Percentiles rank a stretch among this genome's conserved stretches.
These are phyloP conservation scores for Penicillium sp. DNA, from an alignment of 2,329 filamentous ascomycete genomes.

Conservation along the genomic window DNA sequence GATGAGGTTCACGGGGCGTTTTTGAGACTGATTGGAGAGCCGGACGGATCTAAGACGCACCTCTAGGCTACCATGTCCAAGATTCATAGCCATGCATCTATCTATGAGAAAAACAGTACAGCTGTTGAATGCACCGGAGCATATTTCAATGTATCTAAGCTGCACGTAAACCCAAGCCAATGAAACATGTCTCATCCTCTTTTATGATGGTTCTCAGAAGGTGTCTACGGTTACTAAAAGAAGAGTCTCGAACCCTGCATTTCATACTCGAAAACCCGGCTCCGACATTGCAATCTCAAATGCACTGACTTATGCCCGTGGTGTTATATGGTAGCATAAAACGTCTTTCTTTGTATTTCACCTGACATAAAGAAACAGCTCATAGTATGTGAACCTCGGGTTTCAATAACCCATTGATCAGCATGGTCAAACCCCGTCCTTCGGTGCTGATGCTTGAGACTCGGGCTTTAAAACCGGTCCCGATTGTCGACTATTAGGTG, in stretches of 20 bases:
- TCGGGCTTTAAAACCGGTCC: not conserved
- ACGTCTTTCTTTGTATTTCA: not conserved
- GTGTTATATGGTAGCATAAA: not conserved
- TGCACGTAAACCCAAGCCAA: not conserved
- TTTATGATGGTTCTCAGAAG: not conserved
- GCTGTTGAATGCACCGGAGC: not conserved
- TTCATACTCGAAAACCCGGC: not conserved
- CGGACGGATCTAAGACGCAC: constrained; percentile 47
- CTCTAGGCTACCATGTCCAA: constrained; percentile 25
- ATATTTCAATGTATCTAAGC: not conserved
- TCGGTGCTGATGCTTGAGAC: not conserved
- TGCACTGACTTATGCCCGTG: not conserved
- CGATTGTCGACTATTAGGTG: not conserved
- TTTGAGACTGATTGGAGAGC: constrained; percentile 73
- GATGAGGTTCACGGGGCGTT: constrained; percentile 86
- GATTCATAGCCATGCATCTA: not conserved
- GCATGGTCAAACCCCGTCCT: not conserved
- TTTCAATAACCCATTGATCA: not conserved
- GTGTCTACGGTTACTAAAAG: not conserved
- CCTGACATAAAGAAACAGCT: not conserved
- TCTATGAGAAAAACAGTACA: not conserved
- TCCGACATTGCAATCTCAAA: not conserved
- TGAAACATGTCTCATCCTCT: not conserved
- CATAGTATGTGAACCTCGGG: not conserved
- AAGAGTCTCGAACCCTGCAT: not conserved